These are phyloP conservation scores for Pseudocercospora cruenta DNA, from an alignment of 2,329 filamentous ascomycete species.

Conservation along the genomic window DNA sequence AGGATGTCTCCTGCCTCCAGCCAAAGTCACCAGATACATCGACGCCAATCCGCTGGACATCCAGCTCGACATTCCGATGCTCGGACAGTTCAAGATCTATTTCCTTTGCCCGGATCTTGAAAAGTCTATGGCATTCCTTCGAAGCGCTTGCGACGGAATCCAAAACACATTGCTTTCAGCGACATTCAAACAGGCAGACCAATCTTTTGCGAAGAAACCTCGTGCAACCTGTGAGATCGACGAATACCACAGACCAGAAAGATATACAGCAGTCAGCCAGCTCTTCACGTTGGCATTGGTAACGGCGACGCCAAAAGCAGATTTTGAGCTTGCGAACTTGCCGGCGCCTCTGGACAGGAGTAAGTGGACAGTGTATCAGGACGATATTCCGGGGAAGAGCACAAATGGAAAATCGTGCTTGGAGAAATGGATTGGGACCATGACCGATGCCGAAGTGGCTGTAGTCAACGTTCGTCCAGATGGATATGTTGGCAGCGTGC, in stretches of 20 bases:
- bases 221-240: slow-evolving; percentile 63
- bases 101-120: slow-evolving; percentile 68
- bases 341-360: slow-evolving; percentile 65
- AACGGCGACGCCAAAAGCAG: slow-evolving; percentile 65
- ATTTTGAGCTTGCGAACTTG: slow-evolving; percentile 68
- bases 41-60: slow-evolving; percentile 79
- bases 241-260: slow-evolving; percentile 66
- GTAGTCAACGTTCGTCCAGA: slow-evolving; percentile 72
- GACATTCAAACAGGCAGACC: slow-evolving; percentile 61
- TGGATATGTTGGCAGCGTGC: slow-evolving; percentile 71
- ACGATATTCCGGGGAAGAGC: slow-evolving; percentile 62
- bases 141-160: slow-evolving; percentile 61
- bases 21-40: slow-evolving; percentile 72
- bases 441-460: slow-evolving; percentile 61
- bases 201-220: slow-evolving; percentile 65
- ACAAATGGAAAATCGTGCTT: slow-evolving; percentile 59
- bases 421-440: slow-evolving; percentile 69
- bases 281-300: slow-evolving; percentile 72
- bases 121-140: slow-evolving; percentile 60
- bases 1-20: slow-evolving; percentile 62
- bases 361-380: slow-evolving; percentile 73
- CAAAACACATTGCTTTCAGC: slow-evolving; percentile 60
- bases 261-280: slow-evolving; percentile 70
- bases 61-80: slow-evolving; percentile 75
- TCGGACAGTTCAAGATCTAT: slow-evolving; percentile 77